These are phyloP conservation scores for Pterulicium gracile DNA, from an alignment of 1,284 basidiomycete species.

Conservation along the genomic window DNA sequence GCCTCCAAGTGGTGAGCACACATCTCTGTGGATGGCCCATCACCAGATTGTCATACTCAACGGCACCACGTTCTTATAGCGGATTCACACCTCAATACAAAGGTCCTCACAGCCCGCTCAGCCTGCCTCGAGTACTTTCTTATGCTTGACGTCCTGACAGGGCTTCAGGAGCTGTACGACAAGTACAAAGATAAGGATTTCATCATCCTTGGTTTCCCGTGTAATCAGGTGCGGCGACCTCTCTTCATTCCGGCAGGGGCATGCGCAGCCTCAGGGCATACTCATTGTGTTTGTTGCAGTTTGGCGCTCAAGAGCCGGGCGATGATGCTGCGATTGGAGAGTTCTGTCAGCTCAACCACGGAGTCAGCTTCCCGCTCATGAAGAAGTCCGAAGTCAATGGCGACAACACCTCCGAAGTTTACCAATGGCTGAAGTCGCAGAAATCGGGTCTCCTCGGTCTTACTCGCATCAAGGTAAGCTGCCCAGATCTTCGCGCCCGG, in stretches of 20 bases:
- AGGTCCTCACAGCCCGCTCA: conserved; percentile 27
- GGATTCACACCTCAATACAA: conserved; percentile 88
- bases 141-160: conserved; percentile 19
- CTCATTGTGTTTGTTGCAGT: conserved; percentile 27
- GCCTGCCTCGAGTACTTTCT: neutral
- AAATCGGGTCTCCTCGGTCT: conserved; percentile 68
- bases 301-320: conserved; percentile 70
- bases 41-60: conserved; percentile 6
- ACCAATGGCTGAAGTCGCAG: conserved; percentile 76
- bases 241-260: neutral
- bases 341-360: conserved; percentile 68
- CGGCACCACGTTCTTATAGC: conserved; percentile 24
- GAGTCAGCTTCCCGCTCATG: conserved; percentile 78
- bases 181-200: conserved; percentile 75
- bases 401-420: conserved; percentile 68
- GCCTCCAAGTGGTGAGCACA: conserved; percentile 57
- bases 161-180: conserved; percentile 75
- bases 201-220: conserved; percentile 82
- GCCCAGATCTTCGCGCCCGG: neutral
- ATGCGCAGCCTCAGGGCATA: neutral
- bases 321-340: conserved; percentile 56
- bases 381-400: conserved; percentile 92
- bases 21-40: neutral
- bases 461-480: conserved; percentile 62
- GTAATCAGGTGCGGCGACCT: conserved; percentile 62